A percentile compares a stretch with the other conserved stretches of the same genome.
These are phyloP conservation scores for Fraxinus xanthoxyloides DNA, from an alignment of 305 asterid genomes.

Conservation along the genomic window DNA sequence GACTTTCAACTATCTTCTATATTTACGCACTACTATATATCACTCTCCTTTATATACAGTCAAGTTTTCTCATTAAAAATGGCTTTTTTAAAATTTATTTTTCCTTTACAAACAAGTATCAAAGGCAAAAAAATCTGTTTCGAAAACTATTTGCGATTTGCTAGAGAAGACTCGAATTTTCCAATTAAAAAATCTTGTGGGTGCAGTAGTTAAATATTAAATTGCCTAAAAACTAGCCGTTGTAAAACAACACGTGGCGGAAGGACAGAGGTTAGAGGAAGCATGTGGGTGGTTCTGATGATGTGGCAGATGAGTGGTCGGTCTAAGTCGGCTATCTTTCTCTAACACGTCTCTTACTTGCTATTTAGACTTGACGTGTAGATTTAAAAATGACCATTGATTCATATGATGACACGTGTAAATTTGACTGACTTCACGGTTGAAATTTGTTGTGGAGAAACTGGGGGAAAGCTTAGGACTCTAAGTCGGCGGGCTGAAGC, in stretches of 20 bases:
- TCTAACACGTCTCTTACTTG: background rate
- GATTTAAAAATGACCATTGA: background rate
- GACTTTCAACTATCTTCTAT: background rate
- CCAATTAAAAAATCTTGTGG: constrained; percentile 12
- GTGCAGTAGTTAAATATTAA: background rate
- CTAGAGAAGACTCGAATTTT: constrained; percentile 39
- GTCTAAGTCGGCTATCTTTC: constrained; percentile 1
- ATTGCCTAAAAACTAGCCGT: constrained; percentile 62
- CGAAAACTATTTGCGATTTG: background rate
- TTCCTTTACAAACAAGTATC: background rate
- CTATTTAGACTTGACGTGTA: background rate
- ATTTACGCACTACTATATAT: background rate
- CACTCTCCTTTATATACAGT: background rate
- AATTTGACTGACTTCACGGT: background rate
- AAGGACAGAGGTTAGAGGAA: background rate
- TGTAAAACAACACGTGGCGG: constrained; percentile 41
- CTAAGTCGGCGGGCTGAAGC: constrained; percentile 38
- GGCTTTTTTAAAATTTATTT: background rate
- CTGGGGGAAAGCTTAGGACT: constrained; percentile 3
- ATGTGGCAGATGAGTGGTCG: background rate
- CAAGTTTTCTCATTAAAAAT: background rate
- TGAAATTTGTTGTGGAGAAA: background rate
- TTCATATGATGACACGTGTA: background rate
- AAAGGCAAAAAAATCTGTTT: background rate
- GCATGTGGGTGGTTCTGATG: background rate